Percentiles rank a stretch among this genome's conserved stretches.
Conservation (phyloP, 129 eudicot genomes). For the Ambrosia trifida region DNA sequence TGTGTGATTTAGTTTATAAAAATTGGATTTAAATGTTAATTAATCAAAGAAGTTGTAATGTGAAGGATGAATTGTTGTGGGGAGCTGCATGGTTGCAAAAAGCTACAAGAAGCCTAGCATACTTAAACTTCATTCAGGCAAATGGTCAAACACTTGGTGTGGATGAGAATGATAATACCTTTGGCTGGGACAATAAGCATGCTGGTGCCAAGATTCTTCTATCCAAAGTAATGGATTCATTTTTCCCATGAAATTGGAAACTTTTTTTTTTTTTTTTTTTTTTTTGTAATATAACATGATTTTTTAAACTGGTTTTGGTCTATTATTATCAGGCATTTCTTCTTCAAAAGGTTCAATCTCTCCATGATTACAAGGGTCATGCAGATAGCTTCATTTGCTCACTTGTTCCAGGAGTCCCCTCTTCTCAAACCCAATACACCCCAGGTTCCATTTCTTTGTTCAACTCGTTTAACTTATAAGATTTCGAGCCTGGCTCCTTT, state of each 20-base stretch:
- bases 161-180: slow-evolving; percentile 35
- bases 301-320: neutral
- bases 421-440: slow-evolving; percentile 66
- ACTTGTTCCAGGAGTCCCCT: slow-evolving; percentile 70
- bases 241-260: slow-evolving; percentile 1
- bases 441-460: slow-evolving; percentile 49
- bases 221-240: slow-evolving; percentile 39
- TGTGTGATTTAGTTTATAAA: neutral
- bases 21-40: neutral
- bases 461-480: too few species aligned
- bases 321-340: slow-evolving; percentile 66
- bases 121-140: slow-evolving; percentile 39
- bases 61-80: slow-evolving; percentile 69
- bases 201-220: slow-evolving; percentile 57
- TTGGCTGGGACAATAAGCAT: slow-evolving; percentile 61
- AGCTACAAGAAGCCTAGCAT: slow-evolving; percentile 39
- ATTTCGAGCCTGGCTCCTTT: too few species aligned
- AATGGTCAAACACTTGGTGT: slow-evolving; percentile 40
- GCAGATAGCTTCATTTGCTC: slow-evolving; percentile 94
- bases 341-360: slow-evolving; percentile 75
- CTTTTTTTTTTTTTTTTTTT: neutral
- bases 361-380: slow-evolving; percentile 89
- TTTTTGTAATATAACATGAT: too few species aligned
- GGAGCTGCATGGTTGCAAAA: slow-evolving; percentile 68
- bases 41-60: neutral